Conservation (phyloP, 495 filamentous ascomycete genomes). For the Oidiodendron maius region DNA sequence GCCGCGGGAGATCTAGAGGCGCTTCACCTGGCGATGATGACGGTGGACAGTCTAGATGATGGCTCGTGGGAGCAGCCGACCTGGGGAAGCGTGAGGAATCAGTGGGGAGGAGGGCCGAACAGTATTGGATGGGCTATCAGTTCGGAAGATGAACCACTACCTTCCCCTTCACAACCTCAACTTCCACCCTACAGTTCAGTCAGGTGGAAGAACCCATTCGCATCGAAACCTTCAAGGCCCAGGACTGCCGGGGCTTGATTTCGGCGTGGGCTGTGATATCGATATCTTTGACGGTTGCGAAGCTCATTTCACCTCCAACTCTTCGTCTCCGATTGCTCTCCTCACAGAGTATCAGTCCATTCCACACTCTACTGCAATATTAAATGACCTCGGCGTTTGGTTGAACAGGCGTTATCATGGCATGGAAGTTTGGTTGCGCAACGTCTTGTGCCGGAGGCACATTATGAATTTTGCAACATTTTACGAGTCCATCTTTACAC, state of each 20-base stretch:
- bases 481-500: no score
- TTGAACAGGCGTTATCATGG: no score
- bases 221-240: slow-evolving; percentile 6
- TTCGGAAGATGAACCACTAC: slow-evolving; percentile 5
- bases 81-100: slow-evolving; percentile 17
- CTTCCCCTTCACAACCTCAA: background rate
- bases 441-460: no score
- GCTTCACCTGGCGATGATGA: slow-evolving; percentile 48
- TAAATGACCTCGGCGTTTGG: no score
- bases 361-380: no score
- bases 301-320: no score
- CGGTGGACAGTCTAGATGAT: slow-evolving; percentile 33
- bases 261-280: background rate
- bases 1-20: slow-evolving; percentile 37
- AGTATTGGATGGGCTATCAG: slow-evolving; percentile 24
- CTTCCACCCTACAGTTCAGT: slow-evolving; percentile 16
- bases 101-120: slow-evolving; percentile 16
- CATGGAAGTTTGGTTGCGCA: no score
- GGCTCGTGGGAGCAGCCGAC: slow-evolving; percentile 19
- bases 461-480: no score
- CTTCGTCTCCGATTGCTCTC: no score
- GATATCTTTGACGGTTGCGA: no score
- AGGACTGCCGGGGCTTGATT: slow-evolving; percentile 8
- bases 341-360: no score
- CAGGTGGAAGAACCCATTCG: slow-evolving; percentile 11